phyloP scores from a whole-genome alignment of 2,329 filamentous ascomycete species.

The Neofusicoccum sp. region DNA sequence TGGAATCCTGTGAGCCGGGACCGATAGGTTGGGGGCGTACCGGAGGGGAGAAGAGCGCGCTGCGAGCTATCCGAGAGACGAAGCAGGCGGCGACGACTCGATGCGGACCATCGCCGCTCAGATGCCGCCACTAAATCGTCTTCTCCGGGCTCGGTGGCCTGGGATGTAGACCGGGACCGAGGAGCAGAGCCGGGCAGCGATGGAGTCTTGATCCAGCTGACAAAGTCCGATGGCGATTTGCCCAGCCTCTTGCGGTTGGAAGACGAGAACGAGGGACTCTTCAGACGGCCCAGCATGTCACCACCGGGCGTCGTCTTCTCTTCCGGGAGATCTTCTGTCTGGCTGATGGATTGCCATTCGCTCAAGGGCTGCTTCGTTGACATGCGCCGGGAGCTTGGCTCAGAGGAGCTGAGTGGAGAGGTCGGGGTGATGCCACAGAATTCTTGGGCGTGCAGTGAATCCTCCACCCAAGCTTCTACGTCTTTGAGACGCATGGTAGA shows the following conservation, averaged over 20 bases:
- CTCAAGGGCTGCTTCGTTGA: not conserved
- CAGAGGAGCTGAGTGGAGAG: not conserved
- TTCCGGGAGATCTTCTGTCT: not conserved
- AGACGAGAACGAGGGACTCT: slow-evolving; percentile 9
- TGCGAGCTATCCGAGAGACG: slow-evolving; percentile 10
- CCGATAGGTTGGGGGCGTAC: not conserved
- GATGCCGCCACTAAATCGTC: not conserved
- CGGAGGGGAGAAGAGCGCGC: not conserved
- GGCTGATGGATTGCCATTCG: not conserved
- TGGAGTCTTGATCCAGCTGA: slow-evolving; percentile 5
- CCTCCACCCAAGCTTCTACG: slow-evolving; percentile 13
- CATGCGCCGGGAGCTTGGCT: not conserved
- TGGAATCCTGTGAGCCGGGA: not conserved
- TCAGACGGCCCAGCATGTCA: not conserved
- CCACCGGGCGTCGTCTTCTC: not conserved
- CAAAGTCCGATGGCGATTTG: slow-evolving; percentile 3
- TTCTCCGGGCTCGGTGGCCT: slow-evolving; percentile 2
- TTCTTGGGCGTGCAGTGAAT: slow-evolving; percentile 6
- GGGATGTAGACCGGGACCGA: slow-evolving; percentile 14
- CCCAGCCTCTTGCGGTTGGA: not conserved
- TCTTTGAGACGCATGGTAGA: slow-evolving; percentile 7
- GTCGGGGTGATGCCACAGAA: not conserved
- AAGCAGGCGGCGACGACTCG: slow-evolving; percentile 6
- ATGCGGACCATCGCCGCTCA: slow-evolving; percentile 5
- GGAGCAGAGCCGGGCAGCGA: not conserved